Percentiles rank a stretch among this genome's conserved stretches.
Evolutionary conservation across 1,139 yeast species (phyloP).

Genomic region (Sugiyamaella xylanicola): DNA sequence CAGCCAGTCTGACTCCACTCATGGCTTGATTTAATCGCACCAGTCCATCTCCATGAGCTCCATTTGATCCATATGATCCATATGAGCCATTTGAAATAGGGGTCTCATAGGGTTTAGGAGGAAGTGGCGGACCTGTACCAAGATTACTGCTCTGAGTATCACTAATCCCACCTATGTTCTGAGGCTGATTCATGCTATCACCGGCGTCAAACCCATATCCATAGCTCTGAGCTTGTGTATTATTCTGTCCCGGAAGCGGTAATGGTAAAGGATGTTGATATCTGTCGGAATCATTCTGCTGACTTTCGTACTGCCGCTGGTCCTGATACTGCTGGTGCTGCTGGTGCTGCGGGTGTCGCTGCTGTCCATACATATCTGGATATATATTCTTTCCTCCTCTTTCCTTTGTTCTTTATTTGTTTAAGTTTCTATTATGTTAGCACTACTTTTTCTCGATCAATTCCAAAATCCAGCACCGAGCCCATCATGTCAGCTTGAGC

Average conservation of each 20-base stretch:
- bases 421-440: no score
- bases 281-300: constrained; percentile 1
- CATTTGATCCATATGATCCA: no score
- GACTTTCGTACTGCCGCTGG: neutral
- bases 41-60: neutral
- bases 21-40: neutral
- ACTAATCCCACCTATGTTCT: neutral
- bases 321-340: neutral
- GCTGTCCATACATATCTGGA: neutral
- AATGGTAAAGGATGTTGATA: constrained; percentile 14
- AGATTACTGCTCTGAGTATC: neutral
- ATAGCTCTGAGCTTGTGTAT: neutral
- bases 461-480: no score
- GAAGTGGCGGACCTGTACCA: neutral
- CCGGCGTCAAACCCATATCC: no score
- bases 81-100: no score
- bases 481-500: no score
- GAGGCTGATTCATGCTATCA: no score
- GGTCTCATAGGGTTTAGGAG: neutral
- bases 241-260: constrained; percentile 12
- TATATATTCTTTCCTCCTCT: no score
- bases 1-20: neutral
- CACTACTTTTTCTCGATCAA: no score
- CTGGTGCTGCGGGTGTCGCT: neutral
- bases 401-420: no score